Base-by-base conservation (phyloP, 169 alveolate species). In the Condylostoma magnum region DNA sequence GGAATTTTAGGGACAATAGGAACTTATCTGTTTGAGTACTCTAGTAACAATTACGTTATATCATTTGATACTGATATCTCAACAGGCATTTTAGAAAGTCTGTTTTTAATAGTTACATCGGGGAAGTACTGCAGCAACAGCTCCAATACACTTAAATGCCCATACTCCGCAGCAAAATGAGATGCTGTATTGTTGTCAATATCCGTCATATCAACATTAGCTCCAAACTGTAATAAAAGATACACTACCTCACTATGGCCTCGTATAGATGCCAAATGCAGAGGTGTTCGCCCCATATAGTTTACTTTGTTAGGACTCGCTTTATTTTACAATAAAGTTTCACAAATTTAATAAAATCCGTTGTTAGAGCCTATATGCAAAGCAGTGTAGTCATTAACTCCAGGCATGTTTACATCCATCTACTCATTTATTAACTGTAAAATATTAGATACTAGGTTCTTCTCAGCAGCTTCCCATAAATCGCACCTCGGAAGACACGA, bases 341-440 rank as follows among this genome's bases (percentile, higher is more conserved):
- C 87, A 30, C 72, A 53, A 0, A 80, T 58, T 34, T 53, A 53
- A 36, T 58, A 31, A 20, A 56, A 28, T 6, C 76, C 82, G 51
- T 48, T 30, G 15, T 36, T 43, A 6, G 76, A 47, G 10, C 83
- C 82, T 27, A 73, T 47, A 74, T 80, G 87, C 3, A 80, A 37
- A 25, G 83, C 78, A 46, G 83, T 73, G 33, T 58, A 50, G 41
- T 57, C 69, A 31, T 72, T 65, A 2, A 25, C 22, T 50, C 68
- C 86, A 51, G 65, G 48, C 28, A 53, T 46, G 58, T 79, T 79
- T 18, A 70, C 65, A 51, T 79, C 86, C 22, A 51, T 33, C n/a
- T 27, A 57, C 27, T 31, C 15, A 57, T 22, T 18, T 34, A 31
- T 18, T 57, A 18, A 18, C 27, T 57, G 5, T 27, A 28, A n/a